Percentiles rank a stretch among this genome's conserved stretches.
Evolutionary conservation across 2,329 filamentous ascomycete species (phyloP).

Genomic region (Cordyceps tenuipes): DNA sequence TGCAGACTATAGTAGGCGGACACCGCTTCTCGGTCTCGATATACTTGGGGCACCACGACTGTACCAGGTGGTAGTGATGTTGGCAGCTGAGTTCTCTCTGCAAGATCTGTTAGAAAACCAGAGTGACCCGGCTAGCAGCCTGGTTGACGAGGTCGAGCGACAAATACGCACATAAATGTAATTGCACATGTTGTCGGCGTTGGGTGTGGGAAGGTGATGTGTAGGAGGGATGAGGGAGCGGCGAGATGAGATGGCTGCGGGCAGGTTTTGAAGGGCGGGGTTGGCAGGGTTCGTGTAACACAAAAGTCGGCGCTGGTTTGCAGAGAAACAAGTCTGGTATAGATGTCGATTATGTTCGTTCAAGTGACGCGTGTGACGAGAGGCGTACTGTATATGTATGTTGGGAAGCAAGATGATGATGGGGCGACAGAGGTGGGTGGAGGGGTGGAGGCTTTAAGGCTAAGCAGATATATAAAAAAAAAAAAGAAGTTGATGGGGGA

Average conservation of each 20-base stretch:
- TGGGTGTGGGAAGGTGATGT: not conserved
- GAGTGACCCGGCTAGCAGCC: not conserved
- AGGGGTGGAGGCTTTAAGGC: constrained; percentile 3
- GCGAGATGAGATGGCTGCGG: not conserved
- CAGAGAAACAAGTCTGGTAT: not conserved
- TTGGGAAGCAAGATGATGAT: not conserved
- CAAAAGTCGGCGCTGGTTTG: not conserved
- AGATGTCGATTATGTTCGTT: not conserved
- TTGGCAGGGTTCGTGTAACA: not conserved
- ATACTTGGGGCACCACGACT: constrained; percentile 38
- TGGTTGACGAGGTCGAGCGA: not conserved
- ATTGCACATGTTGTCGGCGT: constrained; percentile 36
- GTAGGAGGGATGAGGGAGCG: not conserved
- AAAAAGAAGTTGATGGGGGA: not conserved
- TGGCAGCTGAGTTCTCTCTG: constrained; percentile 45
- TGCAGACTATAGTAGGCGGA: constrained; percentile 35
- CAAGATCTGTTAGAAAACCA: not conserved
- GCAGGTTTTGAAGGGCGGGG: not conserved
- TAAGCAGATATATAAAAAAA: not conserved
- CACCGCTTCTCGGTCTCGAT: constrained; percentile 36
- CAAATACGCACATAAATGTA: constrained; percentile 36
- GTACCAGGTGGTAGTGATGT: constrained; percentile 41
- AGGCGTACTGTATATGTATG: not conserved
- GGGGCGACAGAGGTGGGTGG: not conserved
- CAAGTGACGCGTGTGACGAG: not conserved